Evolutionary conservation across 2,329 filamentous ascomycete genomes (phyloP).

Genomic region (Paecilomyces formosus): DNA sequence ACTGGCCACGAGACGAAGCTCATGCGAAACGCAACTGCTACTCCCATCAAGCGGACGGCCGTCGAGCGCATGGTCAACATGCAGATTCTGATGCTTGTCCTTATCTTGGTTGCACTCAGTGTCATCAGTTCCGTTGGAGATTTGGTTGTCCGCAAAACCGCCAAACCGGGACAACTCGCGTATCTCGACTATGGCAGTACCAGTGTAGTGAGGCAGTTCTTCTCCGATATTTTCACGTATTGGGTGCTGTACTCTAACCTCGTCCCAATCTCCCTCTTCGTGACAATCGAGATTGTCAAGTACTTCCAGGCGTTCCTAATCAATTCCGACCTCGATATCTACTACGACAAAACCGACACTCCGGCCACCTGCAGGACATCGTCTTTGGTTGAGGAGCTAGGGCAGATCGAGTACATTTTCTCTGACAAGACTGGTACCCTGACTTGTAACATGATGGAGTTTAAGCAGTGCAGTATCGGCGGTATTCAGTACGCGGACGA

Average conservation of each 20-base stretch:
- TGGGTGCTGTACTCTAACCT: slow-evolving; percentile 97
- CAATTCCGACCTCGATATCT: slow-evolving; percentile 95
- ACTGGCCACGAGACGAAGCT: slow-evolving; percentile 97
- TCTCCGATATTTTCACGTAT: slow-evolving; percentile 92
- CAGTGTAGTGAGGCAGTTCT: slow-evolving; percentile 70
- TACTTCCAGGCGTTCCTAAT: slow-evolving; percentile 98
- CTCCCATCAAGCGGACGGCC: slow-evolving; percentile 94
- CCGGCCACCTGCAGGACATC: slow-evolving; percentile 94
- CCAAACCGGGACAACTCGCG: slow-evolving; percentile 45
- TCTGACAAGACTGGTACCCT: slow-evolving; percentile 96
- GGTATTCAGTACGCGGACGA: slow-evolving; percentile 92
- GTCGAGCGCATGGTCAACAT: slow-evolving; percentile 91
- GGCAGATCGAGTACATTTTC: slow-evolving; percentile 98
- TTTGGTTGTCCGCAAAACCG: slow-evolving; percentile 65
- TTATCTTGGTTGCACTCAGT: slow-evolving; percentile 74
- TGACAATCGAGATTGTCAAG: slow-evolving; percentile 95
- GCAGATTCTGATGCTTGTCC: slow-evolving; percentile 84
- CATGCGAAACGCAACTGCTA: slow-evolving; percentile 95
- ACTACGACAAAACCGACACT: slow-evolving; percentile 91
- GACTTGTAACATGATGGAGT: slow-evolving; percentile 99
- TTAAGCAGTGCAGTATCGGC: slow-evolving; percentile 86
- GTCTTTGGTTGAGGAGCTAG: slow-evolving; percentile 90
- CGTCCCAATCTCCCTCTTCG: slow-evolving; percentile 95
- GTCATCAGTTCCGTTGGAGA: slow-evolving; percentile 89
- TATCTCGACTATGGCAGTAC: slow-evolving; percentile 66